These are phyloP conservation scores for Athelia sp. DNA, from an alignment of 1,284 basidiomycete species.

Conservation along the genomic window DNA sequence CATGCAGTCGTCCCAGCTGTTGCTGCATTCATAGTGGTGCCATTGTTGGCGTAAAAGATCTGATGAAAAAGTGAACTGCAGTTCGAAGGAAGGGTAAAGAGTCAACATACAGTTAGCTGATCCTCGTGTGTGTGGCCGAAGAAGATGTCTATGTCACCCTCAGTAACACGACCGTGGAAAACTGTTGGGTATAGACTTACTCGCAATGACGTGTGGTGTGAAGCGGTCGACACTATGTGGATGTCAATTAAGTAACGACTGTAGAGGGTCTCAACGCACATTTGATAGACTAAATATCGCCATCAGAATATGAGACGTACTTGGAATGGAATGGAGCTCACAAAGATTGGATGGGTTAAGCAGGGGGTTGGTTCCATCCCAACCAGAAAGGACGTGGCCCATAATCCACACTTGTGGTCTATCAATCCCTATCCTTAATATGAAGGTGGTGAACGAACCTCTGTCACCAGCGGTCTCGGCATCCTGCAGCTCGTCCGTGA, in stretches of 20 bases:
- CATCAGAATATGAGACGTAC: background rate
- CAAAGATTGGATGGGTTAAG: constrained; percentile 61
- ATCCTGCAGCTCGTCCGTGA: constrained; percentile 78
- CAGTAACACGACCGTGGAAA: background rate
- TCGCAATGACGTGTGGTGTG: constrained; percentile 70
- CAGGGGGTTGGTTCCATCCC: constrained; percentile 67
- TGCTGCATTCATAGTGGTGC: constrained; percentile 49
- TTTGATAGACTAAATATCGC: constrained; percentile 58
- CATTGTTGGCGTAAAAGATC: constrained; percentile 78
- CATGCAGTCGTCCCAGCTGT: constrained; percentile 53
- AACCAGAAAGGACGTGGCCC: constrained; percentile 74
- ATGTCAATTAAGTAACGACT: constrained; percentile 6
- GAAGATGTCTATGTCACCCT: constrained; percentile 51
- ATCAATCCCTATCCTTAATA: background rate
- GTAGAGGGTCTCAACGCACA: constrained; percentile 34
- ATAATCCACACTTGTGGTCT: constrained; percentile 70
- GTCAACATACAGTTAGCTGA: constrained; percentile 53
- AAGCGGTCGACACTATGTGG: constrained; percentile 69
- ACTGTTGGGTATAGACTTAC: constrained; percentile 32
- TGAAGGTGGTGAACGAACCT: constrained; percentile 38
- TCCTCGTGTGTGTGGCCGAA: constrained; percentile 84
- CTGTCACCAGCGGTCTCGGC: constrained; percentile 69
- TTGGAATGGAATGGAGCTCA: constrained; percentile 31
- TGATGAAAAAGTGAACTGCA: constrained; percentile 17
- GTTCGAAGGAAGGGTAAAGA: background rate